Evolutionary conservation across 1,139 yeast species (phyloP), one percentile per base, ranked within the genome.

Genomic region (Debaryomycetaceae sp.): DNA sequence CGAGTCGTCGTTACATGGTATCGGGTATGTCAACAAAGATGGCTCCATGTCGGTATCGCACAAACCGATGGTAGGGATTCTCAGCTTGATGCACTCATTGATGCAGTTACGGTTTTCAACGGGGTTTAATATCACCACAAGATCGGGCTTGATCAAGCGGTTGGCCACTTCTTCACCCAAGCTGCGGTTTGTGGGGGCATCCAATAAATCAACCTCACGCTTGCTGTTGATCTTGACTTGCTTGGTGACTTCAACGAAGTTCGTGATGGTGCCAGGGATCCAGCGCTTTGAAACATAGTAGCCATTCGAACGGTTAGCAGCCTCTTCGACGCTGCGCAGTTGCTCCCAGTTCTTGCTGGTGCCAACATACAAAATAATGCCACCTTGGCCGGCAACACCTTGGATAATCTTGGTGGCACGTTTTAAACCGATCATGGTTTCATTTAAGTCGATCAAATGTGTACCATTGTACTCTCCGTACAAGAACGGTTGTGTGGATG

Each of bases 1-100:
- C n/a, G 94, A 82, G 53, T 89, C 97, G 56, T 91, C 97, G 51
- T 91, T 91, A 40, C 94, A 94, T 16, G 98, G 97, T 44, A 91
- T 84, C 30, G 97, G 94, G 56, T 91, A 91, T 2, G 96, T 85
- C 35, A 91, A 83, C 44, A 83, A 61, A 6, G 86, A 75, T 13
- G 97, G 95, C 52, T 91, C 96, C 58, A 83, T 79, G 56, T 91
- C 91, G 17, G 98, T 86, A 58, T 91, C 98, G 42, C 93, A 79
- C 37, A 91, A 74, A 23, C 96, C 98, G 46, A 91, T 79, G 1
- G 97, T 89, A 38, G 98, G 98, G 17, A 91, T 77, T 53, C 94
- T 75, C 39, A 80, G 71, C 48, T 79, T 78, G 42, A 78, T 73
- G 44, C 97, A 93, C 58, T 91, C 98, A 32, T 70, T 69, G 35